Evolutionary conservation across 1,139 yeast genomes (phyloP).

Genomic region (Suhomyces maxii): DNA sequence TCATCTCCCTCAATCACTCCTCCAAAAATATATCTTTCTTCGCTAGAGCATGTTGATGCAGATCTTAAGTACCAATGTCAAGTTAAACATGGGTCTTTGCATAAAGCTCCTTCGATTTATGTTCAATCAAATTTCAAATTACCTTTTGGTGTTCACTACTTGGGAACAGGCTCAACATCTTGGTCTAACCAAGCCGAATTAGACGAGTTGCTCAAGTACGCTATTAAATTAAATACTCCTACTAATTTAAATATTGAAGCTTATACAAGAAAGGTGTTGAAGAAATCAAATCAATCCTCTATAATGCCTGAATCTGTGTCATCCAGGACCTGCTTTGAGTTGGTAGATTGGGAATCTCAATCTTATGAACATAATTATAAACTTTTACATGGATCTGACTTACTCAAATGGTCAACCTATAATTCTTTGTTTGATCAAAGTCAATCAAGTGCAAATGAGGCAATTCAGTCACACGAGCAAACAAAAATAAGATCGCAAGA

Average conservation of each 20-base stretch:
- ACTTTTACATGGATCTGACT: slow-evolving; percentile 18
- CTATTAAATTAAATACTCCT: slow-evolving; percentile 26
- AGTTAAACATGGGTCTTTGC: slow-evolving; percentile 28
- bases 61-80: slow-evolving; percentile 62
- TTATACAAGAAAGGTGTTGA: slow-evolving; percentile 15
- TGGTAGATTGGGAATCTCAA: slow-evolving; percentile 4
- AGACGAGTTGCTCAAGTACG: slow-evolving; percentile 33
- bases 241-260: slow-evolving; percentile 13
- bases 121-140: slow-evolving; percentile 10
- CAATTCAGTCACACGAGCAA: not conserved
- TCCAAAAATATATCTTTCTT: slow-evolving; percentile 45
- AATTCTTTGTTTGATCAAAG: slow-evolving; percentile 11
- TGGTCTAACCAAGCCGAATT: slow-evolving; percentile 40
- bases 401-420: slow-evolving; percentile 23
- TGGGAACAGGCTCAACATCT: slow-evolving; percentile 21
- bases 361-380: not conserved
- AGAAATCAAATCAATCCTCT: not conserved
- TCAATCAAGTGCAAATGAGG: not conserved
- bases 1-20: not conserved
- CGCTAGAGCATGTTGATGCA: slow-evolving; percentile 60
- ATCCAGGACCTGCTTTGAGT: slow-evolving; percentile 4
- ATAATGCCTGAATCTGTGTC: not conserved
- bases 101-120: slow-evolving; percentile 7
- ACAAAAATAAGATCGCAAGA: not conserved
- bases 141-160: slow-evolving; percentile 16